A percentile compares a stretch with the other conserved stretches of the same genome.
Conservation (phyloP, 2,329 filamentous ascomycete species). For the Leptosphaerulina australis region DNA sequence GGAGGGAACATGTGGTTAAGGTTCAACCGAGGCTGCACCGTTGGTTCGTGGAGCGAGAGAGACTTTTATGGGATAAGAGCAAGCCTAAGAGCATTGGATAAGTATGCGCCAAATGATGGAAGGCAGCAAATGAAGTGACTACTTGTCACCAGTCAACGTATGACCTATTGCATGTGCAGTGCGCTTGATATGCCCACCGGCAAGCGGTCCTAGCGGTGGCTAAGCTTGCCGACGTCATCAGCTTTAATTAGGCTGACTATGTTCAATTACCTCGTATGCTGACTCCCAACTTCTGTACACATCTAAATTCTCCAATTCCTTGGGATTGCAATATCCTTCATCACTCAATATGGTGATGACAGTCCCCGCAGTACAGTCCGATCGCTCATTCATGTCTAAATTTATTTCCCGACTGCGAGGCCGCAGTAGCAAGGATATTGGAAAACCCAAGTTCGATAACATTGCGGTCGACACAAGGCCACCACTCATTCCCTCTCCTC, state of each 20-base stretch:
- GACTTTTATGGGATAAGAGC: constrained; percentile 39
- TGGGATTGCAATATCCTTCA: neutral
- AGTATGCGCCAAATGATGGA: no score
- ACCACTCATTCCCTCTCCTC: constrained; percentile 29
- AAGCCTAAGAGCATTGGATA: constrained; percentile 21
- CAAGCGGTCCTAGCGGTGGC: neutral
- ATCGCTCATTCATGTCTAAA: constrained; percentile 35
- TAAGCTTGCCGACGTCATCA: constrained; percentile 16
- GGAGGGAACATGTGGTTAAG: constrained; percentile 35
- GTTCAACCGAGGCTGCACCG: constrained; percentile 74
- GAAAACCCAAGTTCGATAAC: neutral
- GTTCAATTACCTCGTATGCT: neutral
- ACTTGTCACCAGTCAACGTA: no score
- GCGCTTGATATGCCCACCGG: constrained; percentile 6
- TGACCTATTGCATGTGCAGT: no score
- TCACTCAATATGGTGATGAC: constrained; percentile 29
- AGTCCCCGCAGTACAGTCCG: constrained; percentile 19
- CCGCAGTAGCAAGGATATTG: neutral
- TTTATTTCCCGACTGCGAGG: constrained; percentile 37
- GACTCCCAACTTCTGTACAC: neutral
- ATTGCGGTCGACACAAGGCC: constrained; percentile 22
- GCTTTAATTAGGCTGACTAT: neutral
- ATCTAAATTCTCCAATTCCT: neutral
- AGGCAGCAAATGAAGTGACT: no score
- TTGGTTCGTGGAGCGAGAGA: constrained; percentile 64